Evolutionary conservation across 768 basidiomycete species (phyloP).

Genomic region (Leccinum rimulosum): DNA sequence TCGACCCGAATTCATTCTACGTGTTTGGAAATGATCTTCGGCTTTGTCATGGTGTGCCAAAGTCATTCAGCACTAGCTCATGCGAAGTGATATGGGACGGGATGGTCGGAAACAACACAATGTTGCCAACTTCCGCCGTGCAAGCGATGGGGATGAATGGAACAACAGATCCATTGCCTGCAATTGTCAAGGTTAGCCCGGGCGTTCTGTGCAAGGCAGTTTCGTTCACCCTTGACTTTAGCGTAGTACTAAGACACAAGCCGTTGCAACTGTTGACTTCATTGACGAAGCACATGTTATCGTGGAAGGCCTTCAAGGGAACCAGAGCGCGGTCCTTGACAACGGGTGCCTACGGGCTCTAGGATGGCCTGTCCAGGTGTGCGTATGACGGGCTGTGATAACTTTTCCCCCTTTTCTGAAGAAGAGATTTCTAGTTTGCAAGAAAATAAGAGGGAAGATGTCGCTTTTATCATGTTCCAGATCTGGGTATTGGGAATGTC

Average conservation of each 20-base stretch:
- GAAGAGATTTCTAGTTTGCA: slow-evolving; percentile 44
- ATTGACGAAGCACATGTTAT: slow-evolving; percentile 23
- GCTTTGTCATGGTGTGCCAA: slow-evolving; percentile 56
- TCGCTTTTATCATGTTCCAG: slow-evolving; percentile 76
- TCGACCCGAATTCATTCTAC: slow-evolving; percentile 41
- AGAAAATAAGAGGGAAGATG: slow-evolving; percentile 75
- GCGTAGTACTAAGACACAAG: background rate
- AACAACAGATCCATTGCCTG: background rate
- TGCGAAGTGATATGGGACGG: slow-evolving; percentile 62
- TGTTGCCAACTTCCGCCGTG: background rate
- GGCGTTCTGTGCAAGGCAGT: background rate
- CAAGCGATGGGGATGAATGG: background rate
- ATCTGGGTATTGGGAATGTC: slow-evolving; percentile 82
- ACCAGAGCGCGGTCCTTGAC: slow-evolving; percentile 39
- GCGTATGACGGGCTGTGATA: slow-evolving; percentile 28
- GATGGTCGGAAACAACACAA: slow-evolving; percentile 14
- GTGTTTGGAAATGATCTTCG: slow-evolving; percentile 50
- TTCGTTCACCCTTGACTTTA: slow-evolving; percentile 4
- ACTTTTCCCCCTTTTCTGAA: background rate
- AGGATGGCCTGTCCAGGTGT: slow-evolving; percentile 72
- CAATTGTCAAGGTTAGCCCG: slow-evolving; percentile 3
- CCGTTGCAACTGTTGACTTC: slow-evolving; percentile 26
- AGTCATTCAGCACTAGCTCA: slow-evolving; percentile 24
- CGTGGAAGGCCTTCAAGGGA: slow-evolving; percentile 35
- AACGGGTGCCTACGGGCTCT: slow-evolving; percentile 55